Evolutionary conservation across 768 basidiomycete genomes (phyloP).

Genomic region (Kwoniella europaea): DNA sequence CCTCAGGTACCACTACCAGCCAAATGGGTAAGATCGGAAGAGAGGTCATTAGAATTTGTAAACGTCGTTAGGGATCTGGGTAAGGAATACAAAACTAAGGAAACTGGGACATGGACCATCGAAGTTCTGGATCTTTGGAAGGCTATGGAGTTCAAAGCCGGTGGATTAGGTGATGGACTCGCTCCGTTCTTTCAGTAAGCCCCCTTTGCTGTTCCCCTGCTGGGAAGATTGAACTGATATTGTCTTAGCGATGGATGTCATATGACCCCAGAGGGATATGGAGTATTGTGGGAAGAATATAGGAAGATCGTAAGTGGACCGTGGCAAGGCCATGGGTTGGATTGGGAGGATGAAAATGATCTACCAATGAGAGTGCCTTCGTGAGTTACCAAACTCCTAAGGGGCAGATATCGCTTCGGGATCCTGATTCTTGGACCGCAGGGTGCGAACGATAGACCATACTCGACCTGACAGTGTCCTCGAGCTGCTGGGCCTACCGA

Average conservation of each 20-base stretch:
- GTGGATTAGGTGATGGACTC: slow-evolving; percentile 27
- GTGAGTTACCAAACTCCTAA: slow-evolving; percentile 17
- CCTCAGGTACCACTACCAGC: background rate
- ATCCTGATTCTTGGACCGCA: too few relatives aligned
- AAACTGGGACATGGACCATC: slow-evolving; percentile 29
- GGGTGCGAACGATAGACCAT: slow-evolving; percentile 1
- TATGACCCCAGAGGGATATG: slow-evolving; percentile 73
- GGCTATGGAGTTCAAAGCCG: slow-evolving; percentile 24
- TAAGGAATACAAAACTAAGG: slow-evolving; percentile 21
- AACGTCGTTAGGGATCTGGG: slow-evolving; percentile 24
- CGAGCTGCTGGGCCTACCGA: slow-evolving; percentile 28
- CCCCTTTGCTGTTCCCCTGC: background rate
- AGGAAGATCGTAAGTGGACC: slow-evolving; percentile 27
- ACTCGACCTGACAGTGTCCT: slow-evolving; percentile 19
- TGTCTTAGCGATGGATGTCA: slow-evolving; percentile 73
- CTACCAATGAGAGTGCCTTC: slow-evolving; percentile 34
- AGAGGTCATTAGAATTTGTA: slow-evolving; percentile 14
- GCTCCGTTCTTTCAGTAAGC: slow-evolving; percentile 24
- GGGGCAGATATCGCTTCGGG: background rate
- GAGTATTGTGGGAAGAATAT: slow-evolving; percentile 62
- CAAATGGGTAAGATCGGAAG: slow-evolving; percentile 1
- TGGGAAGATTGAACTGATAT: slow-evolving; percentile 3
- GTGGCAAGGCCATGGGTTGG: slow-evolving; percentile 44
- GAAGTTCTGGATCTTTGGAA: slow-evolving; percentile 36
- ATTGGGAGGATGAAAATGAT: slow-evolving; percentile 40